Conservation (phyloP, 2,329 filamentous ascomycete genomes). For the Fusarium verrucosum region DNA sequence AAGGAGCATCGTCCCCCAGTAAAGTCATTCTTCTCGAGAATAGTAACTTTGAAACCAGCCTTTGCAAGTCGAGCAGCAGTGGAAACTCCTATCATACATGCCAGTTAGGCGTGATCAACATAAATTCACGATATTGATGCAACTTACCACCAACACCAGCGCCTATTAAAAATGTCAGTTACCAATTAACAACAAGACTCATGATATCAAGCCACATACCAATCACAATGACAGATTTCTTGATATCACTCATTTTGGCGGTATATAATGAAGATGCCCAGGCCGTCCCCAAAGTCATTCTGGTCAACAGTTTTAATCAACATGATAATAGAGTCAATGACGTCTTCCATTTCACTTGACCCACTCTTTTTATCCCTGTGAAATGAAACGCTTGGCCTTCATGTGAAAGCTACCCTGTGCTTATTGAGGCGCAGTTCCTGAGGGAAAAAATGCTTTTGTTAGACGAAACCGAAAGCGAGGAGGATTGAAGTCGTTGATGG, state of each 20-base stretch:
- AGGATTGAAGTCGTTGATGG: not conserved
- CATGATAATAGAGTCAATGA: constrained; percentile 30
- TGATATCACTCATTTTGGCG: constrained; percentile 20
- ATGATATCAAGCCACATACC: constrained; percentile 23
- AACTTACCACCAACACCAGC: constrained; percentile 77
- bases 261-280: not conserved
- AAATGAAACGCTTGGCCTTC: constrained; percentile 8
- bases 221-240: constrained; percentile 45
- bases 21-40: constrained; percentile 80
- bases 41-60: constrained; percentile 75
- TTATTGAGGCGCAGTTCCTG: constrained; percentile 3
- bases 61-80: constrained; percentile 76
- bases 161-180: constrained; percentile 51
- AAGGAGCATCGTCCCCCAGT: constrained; percentile 77
- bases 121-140: fast-evolving
- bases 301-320: constrained; percentile 16
- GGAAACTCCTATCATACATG: constrained; percentile 63
- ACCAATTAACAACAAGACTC: not conserved
- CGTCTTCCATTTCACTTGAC: constrained; percentile 23
- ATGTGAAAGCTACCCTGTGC: constrained; percentile 11
- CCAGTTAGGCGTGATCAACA: not conserved
- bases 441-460: not conserved
- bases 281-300: not conserved
- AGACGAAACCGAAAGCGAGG: not conserved
- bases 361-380: constrained; percentile 18